phyloP scores from a whole-genome alignment of 352 stramenopile genomes.

The Globisporangium spinosum region DNA sequence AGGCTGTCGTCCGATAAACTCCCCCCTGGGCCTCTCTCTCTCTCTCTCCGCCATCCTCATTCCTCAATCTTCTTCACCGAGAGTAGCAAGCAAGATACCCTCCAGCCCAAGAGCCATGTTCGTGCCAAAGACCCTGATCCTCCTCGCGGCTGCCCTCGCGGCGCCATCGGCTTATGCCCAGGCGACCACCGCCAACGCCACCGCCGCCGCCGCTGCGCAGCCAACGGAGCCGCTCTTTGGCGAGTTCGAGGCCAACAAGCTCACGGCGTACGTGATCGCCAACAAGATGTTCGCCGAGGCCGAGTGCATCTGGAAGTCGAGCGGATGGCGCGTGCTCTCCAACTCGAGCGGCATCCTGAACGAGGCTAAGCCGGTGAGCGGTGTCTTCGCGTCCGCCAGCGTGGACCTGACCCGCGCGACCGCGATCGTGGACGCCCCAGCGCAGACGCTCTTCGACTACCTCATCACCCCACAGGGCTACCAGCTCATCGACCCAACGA shows the following conservation, averaged over 20 bases:
- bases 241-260: conserved; percentile 19
- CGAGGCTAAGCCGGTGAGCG: conserved; percentile 30
- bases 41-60: neutral
- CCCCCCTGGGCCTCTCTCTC: neutral
- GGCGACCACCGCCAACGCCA: neutral
- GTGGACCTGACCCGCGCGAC: conserved; percentile 27
- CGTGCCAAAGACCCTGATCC: conserved; percentile 20
- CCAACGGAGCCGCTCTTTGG: conserved; percentile 23
- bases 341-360: conserved; percentile 30
- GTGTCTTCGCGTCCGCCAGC: conserved; percentile 22
- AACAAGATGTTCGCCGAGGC: conserved; percentile 29
- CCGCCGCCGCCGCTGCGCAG: neutral
- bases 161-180: conserved; percentile 4
- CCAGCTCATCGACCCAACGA: conserved; percentile 31
- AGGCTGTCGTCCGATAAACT: no score
- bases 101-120: conserved; percentile 18
- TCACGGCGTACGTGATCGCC: conserved; percentile 21
- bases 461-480: conserved; percentile 30
- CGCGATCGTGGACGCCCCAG: conserved; percentile 22
- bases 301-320: conserved; percentile 27
- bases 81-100: conserved; percentile 3
- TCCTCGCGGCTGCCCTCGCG: conserved; percentile 8
- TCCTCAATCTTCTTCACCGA: neutral
- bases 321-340: conserved; percentile 24
- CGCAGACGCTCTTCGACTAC: conserved; percentile 32